Conservation (phyloP, 495 filamentous ascomycete genomes). For the Symbiotaphrina buchneri region DNA sequence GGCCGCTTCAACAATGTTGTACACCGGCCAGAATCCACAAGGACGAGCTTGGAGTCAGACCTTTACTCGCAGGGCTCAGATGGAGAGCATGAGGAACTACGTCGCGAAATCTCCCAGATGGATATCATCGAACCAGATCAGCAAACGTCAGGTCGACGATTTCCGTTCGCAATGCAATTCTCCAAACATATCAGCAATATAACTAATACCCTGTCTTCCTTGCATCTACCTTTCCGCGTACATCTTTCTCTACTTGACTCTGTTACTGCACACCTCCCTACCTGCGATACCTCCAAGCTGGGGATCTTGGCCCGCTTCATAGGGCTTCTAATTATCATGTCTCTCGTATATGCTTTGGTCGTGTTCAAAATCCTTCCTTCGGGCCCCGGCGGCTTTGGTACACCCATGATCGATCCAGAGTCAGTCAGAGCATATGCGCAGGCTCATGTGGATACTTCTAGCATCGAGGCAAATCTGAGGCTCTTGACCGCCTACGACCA, state of each 20-base stretch:
- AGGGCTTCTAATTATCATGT: conserved; percentile 49
- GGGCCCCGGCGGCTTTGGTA: conserved; percentile 10
- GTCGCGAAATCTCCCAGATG: conserved; percentile 72
- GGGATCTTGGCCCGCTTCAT: conserved; percentile 33
- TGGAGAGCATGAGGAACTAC: conserved; percentile 34
- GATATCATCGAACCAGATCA: conserved; percentile 36
- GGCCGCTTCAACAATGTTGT: neutral
- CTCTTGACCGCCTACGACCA: conserved; percentile 64
- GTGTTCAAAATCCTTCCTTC: conserved; percentile 54
- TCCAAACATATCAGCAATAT: conserved; percentile 31
- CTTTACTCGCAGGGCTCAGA: too few relatives aligned
- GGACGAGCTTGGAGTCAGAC: conserved; percentile 34
- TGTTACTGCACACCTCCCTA: conserved; percentile 6
- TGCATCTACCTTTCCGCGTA: conserved; percentile 28
- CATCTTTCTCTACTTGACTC: conserved; percentile 12
- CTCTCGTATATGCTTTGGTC: conserved; percentile 62
- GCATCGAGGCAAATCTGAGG: conserved; percentile 45
- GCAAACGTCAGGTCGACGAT: conserved; percentile 13
- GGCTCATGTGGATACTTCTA: conserved; percentile 34
- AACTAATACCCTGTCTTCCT: conserved; percentile 28
- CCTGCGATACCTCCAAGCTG: conserved; percentile 3
- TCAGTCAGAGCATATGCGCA: conserved; percentile 47
- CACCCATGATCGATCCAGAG: conserved; percentile 40
- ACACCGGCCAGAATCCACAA: conserved; percentile 29
- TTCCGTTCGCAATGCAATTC: conserved; percentile 20